Evolutionary conservation across 2,329 filamentous ascomycete genomes (phyloP).

Genomic region (Aspergillus pseudoterreus): DNA sequence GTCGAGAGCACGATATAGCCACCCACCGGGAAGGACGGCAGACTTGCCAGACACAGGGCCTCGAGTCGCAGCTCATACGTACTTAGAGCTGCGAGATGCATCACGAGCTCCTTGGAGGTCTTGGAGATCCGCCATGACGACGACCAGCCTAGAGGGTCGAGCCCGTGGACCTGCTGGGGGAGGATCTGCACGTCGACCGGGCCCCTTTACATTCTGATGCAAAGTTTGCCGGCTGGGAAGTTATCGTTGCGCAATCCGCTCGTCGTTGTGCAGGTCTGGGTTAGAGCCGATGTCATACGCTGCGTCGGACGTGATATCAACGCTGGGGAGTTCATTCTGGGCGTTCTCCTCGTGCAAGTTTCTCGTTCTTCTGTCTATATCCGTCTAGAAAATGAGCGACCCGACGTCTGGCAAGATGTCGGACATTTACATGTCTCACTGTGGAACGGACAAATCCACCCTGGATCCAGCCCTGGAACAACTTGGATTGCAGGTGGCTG

Average conservation of each 20-base stretch:
- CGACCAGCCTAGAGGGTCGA: not conserved
- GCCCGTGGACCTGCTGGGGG: not conserved
- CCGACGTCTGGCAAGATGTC: slow-evolving; percentile 1
- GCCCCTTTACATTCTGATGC: not conserved
- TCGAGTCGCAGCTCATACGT: not conserved
- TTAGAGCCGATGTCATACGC: not conserved
- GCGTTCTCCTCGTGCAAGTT: not conserved
- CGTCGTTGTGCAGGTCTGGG: not conserved
- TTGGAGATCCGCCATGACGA: not conserved
- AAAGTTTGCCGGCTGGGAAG: not conserved
- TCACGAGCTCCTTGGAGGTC: not conserved
- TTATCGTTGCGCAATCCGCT: not conserved
- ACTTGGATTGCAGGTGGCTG: slow-evolving; percentile 25
- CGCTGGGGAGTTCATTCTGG: not conserved
- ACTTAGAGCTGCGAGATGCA: not conserved
- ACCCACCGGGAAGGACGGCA: not conserved
- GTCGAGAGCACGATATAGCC: not conserved
- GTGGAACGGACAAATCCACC: slow-evolving; percentile 13
- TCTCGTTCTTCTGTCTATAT: not conserved
- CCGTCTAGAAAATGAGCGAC: not conserved
- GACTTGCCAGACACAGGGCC: not conserved
- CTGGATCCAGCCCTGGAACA: slow-evolving; percentile 19
- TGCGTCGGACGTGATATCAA: not conserved
- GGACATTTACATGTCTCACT: slow-evolving; percentile 9
- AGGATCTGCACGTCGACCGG: not conserved